These are phyloP conservation scores for Gossypium trilobum DNA, from an alignment of 441 rosid genomes.

Conservation along the genomic window DNA sequence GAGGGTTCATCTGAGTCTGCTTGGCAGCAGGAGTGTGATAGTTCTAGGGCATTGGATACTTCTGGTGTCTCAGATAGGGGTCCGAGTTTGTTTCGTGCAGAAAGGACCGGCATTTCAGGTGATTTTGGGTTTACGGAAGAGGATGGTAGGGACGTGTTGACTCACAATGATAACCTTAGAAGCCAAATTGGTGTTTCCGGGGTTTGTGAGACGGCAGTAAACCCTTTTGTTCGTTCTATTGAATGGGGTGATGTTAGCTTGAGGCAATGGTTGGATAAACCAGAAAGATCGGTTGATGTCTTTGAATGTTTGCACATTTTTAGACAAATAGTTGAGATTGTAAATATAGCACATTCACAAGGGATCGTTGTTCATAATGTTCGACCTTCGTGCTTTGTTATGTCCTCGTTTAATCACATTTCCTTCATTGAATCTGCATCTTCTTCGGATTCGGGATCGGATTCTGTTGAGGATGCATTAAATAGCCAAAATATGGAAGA, in stretches of 20 bases:
- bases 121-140: slow-evolving; percentile 36
- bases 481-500: slow-evolving; percentile 40
- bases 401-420: slow-evolving; percentile 75
- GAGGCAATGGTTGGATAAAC: slow-evolving; percentile 85
- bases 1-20: slow-evolving; percentile 69
- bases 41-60: slow-evolving; percentile 49
- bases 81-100: slow-evolving; percentile 24
- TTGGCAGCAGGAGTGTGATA: slow-evolving; percentile 47
- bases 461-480: slow-evolving; percentile 60
- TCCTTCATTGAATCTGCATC: slow-evolving; percentile 94
- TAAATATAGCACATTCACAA: slow-evolving; percentile 73
- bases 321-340: slow-evolving; percentile 74
- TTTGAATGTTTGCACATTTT: slow-evolving; percentile 80
- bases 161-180: slow-evolving; percentile 40
- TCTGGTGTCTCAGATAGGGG: slow-evolving; percentile 53
- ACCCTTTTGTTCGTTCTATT: slow-evolving; percentile 41
- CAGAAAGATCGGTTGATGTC: slow-evolving; percentile 53
- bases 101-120: slow-evolving; percentile 25
- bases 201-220: slow-evolving; percentile 36
- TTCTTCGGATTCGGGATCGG: slow-evolving; percentile 92
- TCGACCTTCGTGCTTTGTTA: slow-evolving; percentile 77
- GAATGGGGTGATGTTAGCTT: slow-evolving; percentile 80
- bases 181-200: slow-evolving; percentile 44
- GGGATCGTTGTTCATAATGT: slow-evolving; percentile 71
- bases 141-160: slow-evolving; percentile 34